Evolutionary conservation across 2,329 filamentous ascomycete species (phyloP), one percentile per base, ranked within the genome.

Genomic region (Pseudogymnoascus sp.): DNA sequence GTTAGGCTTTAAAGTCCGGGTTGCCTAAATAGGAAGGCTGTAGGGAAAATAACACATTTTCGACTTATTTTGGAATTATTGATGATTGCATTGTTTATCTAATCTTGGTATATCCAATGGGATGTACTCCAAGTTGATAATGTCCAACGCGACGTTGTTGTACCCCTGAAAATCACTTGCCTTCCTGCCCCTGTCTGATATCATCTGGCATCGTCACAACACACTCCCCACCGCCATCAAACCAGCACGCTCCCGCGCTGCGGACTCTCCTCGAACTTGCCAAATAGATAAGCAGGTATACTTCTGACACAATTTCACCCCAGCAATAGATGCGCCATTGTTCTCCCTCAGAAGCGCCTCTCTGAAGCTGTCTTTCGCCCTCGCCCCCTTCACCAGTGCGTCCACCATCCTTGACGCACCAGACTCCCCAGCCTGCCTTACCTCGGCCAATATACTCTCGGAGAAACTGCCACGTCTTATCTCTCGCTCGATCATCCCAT

Each of bases 271-370:
- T 79, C 61, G 83, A 79, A 67, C 87, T 93, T 0, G 86, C 88
- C 12, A 92, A 74, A 70, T 89, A 93, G 0, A 96, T 73, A 38
- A 92, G 72, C 3, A 94, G 74, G 71, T 91, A 96, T 35, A 90
- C 79, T 68, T 95, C 87, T 60, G 84, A 81, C 0, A 84, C 83
- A 0, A 90, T 76, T 64, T 87, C 82, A 0, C 89, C 92, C 86
- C 89, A 96, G 69, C 89, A 90, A 70, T 89, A 94, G 1, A 93
- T 72, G 61, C 78, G 75, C 9, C 70, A 73, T 35, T 65, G 63
- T 7, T 66, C 64, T 58, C 22, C 47, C 33, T 50, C 25, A 18
- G 35, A 22, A 20, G n/a, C 54, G 5, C 3, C 8, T 12, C 18
- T 43, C 39, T 35, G 12, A 33, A 25, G 12, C 5, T 30, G 35